Conservation (phyloP, 139 green algal genomes). For the Closterium sp. region DNA sequence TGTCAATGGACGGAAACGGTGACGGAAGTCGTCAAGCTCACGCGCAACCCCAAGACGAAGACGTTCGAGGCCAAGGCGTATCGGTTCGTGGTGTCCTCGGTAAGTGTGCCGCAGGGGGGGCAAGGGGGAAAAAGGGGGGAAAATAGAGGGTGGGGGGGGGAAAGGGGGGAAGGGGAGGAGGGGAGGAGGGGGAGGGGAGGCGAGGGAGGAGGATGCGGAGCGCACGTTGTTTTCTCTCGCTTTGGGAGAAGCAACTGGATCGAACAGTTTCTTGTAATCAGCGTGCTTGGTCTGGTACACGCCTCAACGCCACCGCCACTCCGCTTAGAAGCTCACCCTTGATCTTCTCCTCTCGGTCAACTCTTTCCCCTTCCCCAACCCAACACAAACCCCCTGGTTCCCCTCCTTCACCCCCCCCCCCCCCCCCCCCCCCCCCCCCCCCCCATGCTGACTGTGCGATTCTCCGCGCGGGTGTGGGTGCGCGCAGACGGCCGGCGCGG, state of each 20-base stretch:
- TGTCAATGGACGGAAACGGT: constrained; percentile 40
- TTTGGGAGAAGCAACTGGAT: no score
- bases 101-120: not conserved
- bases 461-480: not conserved
- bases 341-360: not conserved
- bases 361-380: no score
- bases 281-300: no score
- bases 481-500: not conserved
- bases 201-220: no score
- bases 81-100: constrained; percentile 30
- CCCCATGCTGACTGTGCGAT: not conserved
- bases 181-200: no score
- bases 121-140: no score
- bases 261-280: no score
- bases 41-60: constrained; percentile 19
- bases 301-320: no score
- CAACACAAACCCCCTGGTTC: not conserved
- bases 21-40: constrained; percentile 35
- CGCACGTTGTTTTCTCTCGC: no score
- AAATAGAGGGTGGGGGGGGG: no score
- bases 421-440: no score
- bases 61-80: constrained; percentile 22
- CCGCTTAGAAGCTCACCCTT: no score
- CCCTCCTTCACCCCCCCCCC: not conserved
- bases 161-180: not conserved